These are phyloP conservation scores for Apiospora rasikravindrae DNA, from an alignment of 2,329 filamentous ascomycete species.

Conservation along the genomic window DNA sequence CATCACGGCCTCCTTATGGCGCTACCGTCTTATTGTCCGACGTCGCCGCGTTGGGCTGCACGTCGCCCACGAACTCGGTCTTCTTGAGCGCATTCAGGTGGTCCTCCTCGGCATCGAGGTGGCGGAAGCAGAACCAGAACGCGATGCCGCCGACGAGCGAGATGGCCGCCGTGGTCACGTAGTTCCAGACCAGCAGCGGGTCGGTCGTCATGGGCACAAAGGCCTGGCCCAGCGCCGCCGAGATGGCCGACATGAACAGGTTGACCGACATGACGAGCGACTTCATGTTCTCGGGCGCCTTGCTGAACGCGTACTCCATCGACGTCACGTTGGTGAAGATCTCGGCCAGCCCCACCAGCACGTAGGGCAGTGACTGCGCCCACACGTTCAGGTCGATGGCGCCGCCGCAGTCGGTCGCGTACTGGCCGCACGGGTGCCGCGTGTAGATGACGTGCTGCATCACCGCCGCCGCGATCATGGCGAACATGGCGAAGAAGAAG, in stretches of 20 bases:
- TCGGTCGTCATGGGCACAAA: slow-evolving; percentile 49
- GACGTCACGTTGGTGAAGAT: slow-evolving; percentile 67
- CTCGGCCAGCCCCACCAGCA: slow-evolving; percentile 58
- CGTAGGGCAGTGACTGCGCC: slow-evolving; percentile 56
- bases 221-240: slow-evolving; percentile 54
- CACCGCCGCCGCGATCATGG: slow-evolving; percentile 61
- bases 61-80: slow-evolving; percentile 12
- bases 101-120: slow-evolving; percentile 72
- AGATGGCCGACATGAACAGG: slow-evolving; percentile 63
- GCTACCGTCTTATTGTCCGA: neutral
- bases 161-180: slow-evolving; percentile 65
- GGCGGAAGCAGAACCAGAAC: slow-evolving; percentile 72
- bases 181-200: slow-evolving; percentile 61
- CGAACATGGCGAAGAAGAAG: slow-evolving; percentile 54
- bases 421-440: slow-evolving; percentile 51
- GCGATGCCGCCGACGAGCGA: slow-evolving; percentile 64
- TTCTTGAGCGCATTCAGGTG: slow-evolving; percentile 56
- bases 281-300: slow-evolving; percentile 69
- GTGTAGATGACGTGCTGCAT: slow-evolving; percentile 65
- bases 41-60: slow-evolving; percentile 3
- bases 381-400: slow-evolving; percentile 55
- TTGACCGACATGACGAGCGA: slow-evolving; percentile 62
- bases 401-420: slow-evolving; percentile 35
- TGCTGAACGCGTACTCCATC: slow-evolving; percentile 72
- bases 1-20: neutral